Base-by-base conservation (phyloP, 1,284 basidiomycete species). In the Papiliotrema fonsecae region DNA sequence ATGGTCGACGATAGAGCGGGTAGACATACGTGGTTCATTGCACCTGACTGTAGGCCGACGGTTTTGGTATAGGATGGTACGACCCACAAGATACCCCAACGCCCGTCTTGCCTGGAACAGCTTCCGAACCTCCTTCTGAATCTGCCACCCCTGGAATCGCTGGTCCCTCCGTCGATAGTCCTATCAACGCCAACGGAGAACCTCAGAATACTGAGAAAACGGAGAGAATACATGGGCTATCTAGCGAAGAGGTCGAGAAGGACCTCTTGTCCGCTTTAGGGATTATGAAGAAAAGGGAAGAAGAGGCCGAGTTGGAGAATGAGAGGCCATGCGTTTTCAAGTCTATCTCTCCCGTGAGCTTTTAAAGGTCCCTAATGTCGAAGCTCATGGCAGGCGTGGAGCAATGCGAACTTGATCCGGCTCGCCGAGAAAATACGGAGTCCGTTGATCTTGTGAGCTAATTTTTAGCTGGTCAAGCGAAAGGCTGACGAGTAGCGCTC, bases 381-480 rank as follows among this genome's bases (percentile, higher is more conserved):
- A 21, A 27, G 19, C 27, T 21, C 3, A 31, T 9, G n/a, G 27
- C 40, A 91, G 87, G 90, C 89, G 13, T 94, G 90, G 92, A 93
- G 91, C 61, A 96, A 96, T 62, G 82, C 85, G 30, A 97, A 97
- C 67, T 78, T 97, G 28, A 81, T 81, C 27, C 81, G 92, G 14
- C 72, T 97, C 28, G 92, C 93, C 0, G 91, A 96, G 74, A 97
- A 96, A 77, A 91, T 94, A 73, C 87, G 91, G 67, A 91, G 87
- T 1, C 88, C 89, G 3, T 77, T 97, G 24, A 88, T 96, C 43
- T 97, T 97, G 86, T 90, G 64, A 62, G 84, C 75, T 6, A 16
- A 24, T 16, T 16, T 18, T 4, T n/a, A 28, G 11, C 18, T 25
- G n/a, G 5, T 27, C 13, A 14, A 27, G 3, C 7, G 7, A 4